Conservation (phyloP, 495 filamentous ascomycete genomes). For the Aspergillus conjunctus region DNA sequence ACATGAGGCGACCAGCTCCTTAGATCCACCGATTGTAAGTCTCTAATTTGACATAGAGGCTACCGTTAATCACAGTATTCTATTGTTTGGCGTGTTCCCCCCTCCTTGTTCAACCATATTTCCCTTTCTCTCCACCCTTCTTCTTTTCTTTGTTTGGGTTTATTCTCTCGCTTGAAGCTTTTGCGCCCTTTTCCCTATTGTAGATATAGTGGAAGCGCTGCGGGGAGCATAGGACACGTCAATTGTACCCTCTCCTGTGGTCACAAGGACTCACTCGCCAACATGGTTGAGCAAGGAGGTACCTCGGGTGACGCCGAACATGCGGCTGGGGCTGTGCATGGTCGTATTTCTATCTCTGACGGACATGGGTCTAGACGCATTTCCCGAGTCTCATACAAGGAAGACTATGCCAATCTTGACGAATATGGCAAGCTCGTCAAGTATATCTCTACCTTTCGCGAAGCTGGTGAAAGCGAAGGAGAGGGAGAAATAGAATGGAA, state of each 20-base stretch:
- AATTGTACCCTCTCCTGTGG: slow-evolving; percentile 8
- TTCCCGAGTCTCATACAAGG: slow-evolving; percentile 43
- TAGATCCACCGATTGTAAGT: not conserved
- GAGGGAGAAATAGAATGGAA: slow-evolving; percentile 38
- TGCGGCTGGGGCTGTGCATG: slow-evolving; percentile 5
- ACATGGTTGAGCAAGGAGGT: slow-evolving; percentile 27
- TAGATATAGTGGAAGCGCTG: not conserved
- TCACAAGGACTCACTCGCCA: slow-evolving; percentile 16
- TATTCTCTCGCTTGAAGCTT: slow-evolving; percentile 1
- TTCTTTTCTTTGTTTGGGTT: slow-evolving; percentile 13
- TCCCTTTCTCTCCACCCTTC: not conserved
- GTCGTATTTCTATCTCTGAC: slow-evolving; percentile 21
- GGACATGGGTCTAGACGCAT: slow-evolving; percentile 35
- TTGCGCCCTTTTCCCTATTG: slow-evolving; percentile 4
- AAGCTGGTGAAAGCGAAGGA: slow-evolving; percentile 36
- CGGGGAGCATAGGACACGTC: slow-evolving; percentile 9
- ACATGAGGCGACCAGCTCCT: slow-evolving; percentile 1
- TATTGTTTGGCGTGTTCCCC: not conserved
- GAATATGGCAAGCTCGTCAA: slow-evolving; percentile 61
- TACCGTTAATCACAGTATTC: not conserved
- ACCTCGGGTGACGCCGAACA: slow-evolving; percentile 24
- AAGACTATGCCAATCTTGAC: slow-evolving; percentile 43
- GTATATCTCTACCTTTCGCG: slow-evolving; percentile 65
- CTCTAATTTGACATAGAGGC: not conserved
- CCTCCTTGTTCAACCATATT: not conserved